Evolutionary conservation across 2,329 filamentous ascomycete species (phyloP).

Genomic region (Colletotrichum godetiae): DNA sequence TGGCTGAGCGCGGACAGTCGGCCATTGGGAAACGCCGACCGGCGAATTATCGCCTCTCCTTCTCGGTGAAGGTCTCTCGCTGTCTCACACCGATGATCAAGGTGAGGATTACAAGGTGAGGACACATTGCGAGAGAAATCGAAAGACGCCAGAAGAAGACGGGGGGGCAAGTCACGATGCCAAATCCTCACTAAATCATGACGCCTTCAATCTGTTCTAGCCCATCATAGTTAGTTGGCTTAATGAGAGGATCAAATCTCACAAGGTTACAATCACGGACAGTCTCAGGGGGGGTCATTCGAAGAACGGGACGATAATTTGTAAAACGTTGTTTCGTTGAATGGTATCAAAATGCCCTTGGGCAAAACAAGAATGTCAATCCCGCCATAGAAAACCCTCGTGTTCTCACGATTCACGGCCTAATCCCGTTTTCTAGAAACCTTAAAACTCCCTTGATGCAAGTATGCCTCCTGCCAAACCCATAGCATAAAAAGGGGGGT

Average conservation of each 20-base stretch:
- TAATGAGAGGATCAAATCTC: not conserved
- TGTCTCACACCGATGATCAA: not conserved
- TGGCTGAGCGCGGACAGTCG: slow-evolving; percentile 1
- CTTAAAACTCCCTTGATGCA: slow-evolving; percentile 14
- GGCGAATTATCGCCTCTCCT: not conserved
- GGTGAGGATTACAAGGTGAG: not conserved
- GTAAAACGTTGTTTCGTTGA: not conserved
- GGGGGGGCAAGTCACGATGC: not conserved
- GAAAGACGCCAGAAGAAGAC: not conserved
- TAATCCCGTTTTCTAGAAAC: not conserved
- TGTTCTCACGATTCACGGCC: not conserved
- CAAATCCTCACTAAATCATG: no score
- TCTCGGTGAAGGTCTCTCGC: not conserved
- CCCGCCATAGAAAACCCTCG: not conserved
- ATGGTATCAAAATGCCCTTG: slow-evolving; percentile 18
- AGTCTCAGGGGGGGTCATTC: not conserved
- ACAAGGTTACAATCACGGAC: not conserved
- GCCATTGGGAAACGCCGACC: not conserved
- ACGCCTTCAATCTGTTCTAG: not conserved
- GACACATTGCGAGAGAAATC: slow-evolving; percentile 27
- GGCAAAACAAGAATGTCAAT: slow-evolving; percentile 8
- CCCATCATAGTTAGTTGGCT: not conserved
- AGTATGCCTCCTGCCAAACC: not conserved
- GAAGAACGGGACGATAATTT: not conserved
- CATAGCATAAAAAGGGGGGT: not conserved